A percentile compares a stretch with the other conserved stretches of the same genome.
Conservation (phyloP, 2,329 filamentous ascomycete genomes). For the Hirsutella rhossiliensis region DNA sequence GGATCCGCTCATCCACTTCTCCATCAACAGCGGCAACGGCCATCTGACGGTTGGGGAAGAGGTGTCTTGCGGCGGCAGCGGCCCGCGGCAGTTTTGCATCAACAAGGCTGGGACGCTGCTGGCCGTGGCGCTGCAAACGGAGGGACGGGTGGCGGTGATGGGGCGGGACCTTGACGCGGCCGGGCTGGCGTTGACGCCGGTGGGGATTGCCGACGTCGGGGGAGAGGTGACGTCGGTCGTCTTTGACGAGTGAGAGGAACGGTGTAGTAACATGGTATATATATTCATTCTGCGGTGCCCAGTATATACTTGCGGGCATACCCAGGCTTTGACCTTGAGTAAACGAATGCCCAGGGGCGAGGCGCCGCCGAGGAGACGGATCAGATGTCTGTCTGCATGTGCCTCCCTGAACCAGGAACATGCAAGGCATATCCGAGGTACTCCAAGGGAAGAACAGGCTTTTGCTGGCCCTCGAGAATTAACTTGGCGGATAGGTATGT, state of each 20-base stretch:
- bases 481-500: no score
- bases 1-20: slow-evolving; percentile 53
- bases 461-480: neutral
- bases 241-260: slow-evolving; percentile 27
- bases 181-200: slow-evolving; percentile 31
- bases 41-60: slow-evolving; percentile 42
- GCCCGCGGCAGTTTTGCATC: slow-evolving; percentile 56
- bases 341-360: no score
- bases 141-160: slow-evolving; percentile 48
- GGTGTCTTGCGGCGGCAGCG: slow-evolving; percentile 49
- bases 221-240: slow-evolving; percentile 34
- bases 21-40: slow-evolving; percentile 41
- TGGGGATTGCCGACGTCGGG: slow-evolving; percentile 27
- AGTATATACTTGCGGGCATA: no score
- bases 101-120: slow-evolving; percentile 52
- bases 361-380: no score
- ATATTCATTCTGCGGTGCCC: no score
- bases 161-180: slow-evolving; percentile 48
- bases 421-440: neutral
- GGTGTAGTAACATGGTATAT: no score
- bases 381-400: no score
- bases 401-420: no score
- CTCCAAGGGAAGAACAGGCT: neutral
- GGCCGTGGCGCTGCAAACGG: slow-evolving; percentile 53
- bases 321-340: no score